phyloP scores from a whole-genome alignment of 768 basidiomycete genomes.

The Termitomyces sp. region DNA sequence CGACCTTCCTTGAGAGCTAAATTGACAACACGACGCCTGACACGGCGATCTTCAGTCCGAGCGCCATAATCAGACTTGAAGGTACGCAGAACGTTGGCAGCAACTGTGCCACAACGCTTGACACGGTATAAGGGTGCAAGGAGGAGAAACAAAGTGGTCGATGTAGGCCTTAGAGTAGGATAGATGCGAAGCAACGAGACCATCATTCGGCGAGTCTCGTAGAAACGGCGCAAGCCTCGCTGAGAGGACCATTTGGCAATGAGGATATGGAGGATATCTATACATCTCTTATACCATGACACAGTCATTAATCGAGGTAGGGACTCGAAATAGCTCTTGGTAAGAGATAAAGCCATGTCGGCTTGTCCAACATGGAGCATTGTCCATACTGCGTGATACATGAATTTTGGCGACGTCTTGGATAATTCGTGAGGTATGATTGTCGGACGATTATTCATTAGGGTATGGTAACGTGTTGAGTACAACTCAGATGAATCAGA shows the following conservation, averaged over 20 bases:
- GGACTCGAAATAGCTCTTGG: conserved; percentile 43
- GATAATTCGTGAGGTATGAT: conserved; percentile 29
- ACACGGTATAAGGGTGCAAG: conserved; percentile 47
- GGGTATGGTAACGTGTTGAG: conserved; percentile 28
- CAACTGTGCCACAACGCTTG: conserved; percentile 53
- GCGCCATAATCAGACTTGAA: conserved; percentile 58
- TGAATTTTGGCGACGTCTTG: conserved; percentile 36
- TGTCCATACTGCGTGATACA: conserved; percentile 41
- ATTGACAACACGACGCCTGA: conserved; percentile 54
- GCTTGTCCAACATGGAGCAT: conserved; percentile 41
- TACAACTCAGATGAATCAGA: conserved; percentile 4
- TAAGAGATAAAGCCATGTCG: conserved; percentile 39
- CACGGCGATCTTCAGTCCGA: conserved; percentile 49
- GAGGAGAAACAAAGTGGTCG: conserved; percentile 57
- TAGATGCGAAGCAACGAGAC: conserved; percentile 42
- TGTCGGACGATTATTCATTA: conserved; percentile 40
- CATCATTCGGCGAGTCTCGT: conserved; percentile 40
- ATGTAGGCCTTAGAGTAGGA: conserved; percentile 49
- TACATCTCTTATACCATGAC: conserved; percentile 30
- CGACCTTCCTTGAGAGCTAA: conserved; percentile 67
- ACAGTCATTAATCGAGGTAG: conserved; percentile 41
- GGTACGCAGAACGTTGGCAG: conserved; percentile 36
- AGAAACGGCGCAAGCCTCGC: conserved; percentile 40
- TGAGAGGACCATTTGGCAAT: conserved; percentile 30
- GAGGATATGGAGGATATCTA: conserved; percentile 56